Evolutionary conservation across 495 filamentous ascomycete species (phyloP), one percentile per base, ranked within the genome.

Genomic region (Cudoniella acicularis): DNA sequence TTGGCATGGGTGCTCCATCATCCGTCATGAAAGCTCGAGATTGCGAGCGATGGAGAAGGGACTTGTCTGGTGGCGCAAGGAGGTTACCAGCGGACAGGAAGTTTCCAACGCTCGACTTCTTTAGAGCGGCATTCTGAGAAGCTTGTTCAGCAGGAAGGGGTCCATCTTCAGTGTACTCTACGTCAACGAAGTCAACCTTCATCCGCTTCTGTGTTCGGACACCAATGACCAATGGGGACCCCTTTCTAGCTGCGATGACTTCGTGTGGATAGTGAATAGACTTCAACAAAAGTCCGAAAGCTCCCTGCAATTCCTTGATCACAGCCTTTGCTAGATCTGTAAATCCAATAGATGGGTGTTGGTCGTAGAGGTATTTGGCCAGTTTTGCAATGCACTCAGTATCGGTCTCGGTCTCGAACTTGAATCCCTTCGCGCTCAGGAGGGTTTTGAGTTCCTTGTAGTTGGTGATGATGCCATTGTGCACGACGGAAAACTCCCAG

Each of bases 391-490:
- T 98, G 72, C 92, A 96, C 75, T 98, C 94, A 23, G 94, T 98
- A 69, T 98, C 94, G 47, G 94, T 98, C 78, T 98, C 92, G 24
- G 93, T 98, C 84, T 98, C 94, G 71, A 98, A 98, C 57, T 87
- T 86, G 82, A 96, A 96, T 62, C 95, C 95, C 81, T 97, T 98
- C 79, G 79, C 81, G 75, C 91, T 86, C 62, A 98, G 79, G 51
- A 98, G 82, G 56, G 89, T 88, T 85, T 93, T 96, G 66, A 98
- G 78, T 79, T 98, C 94, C 79, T 98, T 98, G 84, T 98, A 98
- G 82, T 98, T 98, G 78, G 94, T 98, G 78, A 98, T 98, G 81
- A 98, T 98, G 71, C 94, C 94, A 75, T 98, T 98, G 86, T 98
- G 94, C 45, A 97, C 93, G 66, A 98, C 88, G 58, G 91, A 83